These are phyloP conservation scores for Xerophyta viscosa DNA, from an alignment of 106 monocot species.

Conservation along the genomic window DNA sequence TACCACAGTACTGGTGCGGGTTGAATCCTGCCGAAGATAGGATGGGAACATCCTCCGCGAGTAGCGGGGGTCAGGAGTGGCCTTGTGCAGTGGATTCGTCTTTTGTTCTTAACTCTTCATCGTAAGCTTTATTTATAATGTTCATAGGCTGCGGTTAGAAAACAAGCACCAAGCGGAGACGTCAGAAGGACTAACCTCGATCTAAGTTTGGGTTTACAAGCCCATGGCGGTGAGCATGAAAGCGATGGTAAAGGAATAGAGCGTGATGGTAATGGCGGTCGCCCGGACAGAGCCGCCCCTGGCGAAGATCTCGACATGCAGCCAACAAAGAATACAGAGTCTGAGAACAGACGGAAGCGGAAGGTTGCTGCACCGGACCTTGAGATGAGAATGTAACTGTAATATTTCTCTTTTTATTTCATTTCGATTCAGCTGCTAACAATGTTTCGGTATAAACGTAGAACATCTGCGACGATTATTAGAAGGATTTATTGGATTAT, in stretches of 20 bases:
- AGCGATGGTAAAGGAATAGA: constrained; percentile 1
- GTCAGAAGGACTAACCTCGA: constrained; percentile 31
- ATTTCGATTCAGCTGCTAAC: neutral
- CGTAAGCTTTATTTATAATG: constrained; percentile 1
- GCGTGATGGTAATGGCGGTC: neutral
- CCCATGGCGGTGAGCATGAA: constrained; percentile 24
- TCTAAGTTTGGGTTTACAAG: constrained; percentile 42
- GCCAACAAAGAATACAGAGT: constrained; percentile 1
- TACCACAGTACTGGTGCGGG: too few relatives aligned
- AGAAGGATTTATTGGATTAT: too few relatives aligned
- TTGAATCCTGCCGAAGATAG: too few relatives aligned
- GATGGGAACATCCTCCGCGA: too few relatives aligned
- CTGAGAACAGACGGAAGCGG: constrained; percentile 16
- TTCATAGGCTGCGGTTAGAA: constrained; percentile 33
- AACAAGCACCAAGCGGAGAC: constrained; percentile 14
- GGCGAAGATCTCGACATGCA: constrained; percentile 6
- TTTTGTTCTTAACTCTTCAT: neutral
- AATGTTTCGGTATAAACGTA: too few relatives aligned
- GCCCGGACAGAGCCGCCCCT: neutral
- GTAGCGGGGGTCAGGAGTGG: too few relatives aligned
- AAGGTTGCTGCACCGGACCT: constrained; percentile 13
- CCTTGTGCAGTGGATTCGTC: too few relatives aligned
- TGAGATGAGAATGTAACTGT: constrained; percentile 22
- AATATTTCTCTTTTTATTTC: neutral
- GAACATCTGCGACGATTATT: too few relatives aligned